phyloP scores from a whole-genome alignment of 768 basidiomycete genomes.

The Piloderma croceum region DNA sequence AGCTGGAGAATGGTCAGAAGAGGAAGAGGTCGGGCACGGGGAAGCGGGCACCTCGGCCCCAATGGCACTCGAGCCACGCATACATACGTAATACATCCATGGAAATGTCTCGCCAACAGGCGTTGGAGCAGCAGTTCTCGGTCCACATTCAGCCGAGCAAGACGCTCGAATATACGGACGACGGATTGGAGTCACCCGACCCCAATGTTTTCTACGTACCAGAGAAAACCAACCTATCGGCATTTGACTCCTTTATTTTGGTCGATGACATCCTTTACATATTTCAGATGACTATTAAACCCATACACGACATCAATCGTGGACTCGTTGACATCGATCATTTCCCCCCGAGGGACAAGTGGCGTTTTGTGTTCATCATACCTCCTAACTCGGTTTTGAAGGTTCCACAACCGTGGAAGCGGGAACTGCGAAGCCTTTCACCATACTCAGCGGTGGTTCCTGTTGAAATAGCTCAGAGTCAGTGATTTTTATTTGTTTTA shows the following conservation, averaged over 20 bases:
- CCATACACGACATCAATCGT: constrained; percentile 10
- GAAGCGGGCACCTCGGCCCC: neutral
- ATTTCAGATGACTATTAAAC: too few species aligned
- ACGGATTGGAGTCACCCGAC: too few species aligned
- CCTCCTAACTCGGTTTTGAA: constrained; percentile 6
- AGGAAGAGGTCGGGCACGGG: too few species aligned
- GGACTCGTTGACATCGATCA: constrained; percentile 7
- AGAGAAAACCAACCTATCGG: too few species aligned
- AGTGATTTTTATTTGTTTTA: too few species aligned
- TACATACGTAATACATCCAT: neutral
- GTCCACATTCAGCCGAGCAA: constrained; percentile 2
- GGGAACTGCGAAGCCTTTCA: constrained; percentile 1
- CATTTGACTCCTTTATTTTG: too few species aligned
- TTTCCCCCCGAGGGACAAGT: constrained; percentile 5
- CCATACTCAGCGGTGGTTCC: constrained; percentile 8
- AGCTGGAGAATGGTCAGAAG: too few species aligned
- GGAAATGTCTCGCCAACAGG: constrained; percentile 6
- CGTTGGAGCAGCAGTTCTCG: neutral
- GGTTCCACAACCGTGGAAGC: constrained; percentile 7
- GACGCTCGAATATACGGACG: constrained; percentile 6
- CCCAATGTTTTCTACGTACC: too few species aligned
- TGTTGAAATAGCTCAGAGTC: too few species aligned
- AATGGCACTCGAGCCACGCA: constrained; percentile 11
- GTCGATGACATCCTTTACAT: too few species aligned
- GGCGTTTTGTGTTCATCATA: constrained; percentile 10